A percentile compares a stretch with the other conserved stretches of the same genome.
Conservation (phyloP, 148 eudicot species). For the Vaccinium corymbosum region DNA sequence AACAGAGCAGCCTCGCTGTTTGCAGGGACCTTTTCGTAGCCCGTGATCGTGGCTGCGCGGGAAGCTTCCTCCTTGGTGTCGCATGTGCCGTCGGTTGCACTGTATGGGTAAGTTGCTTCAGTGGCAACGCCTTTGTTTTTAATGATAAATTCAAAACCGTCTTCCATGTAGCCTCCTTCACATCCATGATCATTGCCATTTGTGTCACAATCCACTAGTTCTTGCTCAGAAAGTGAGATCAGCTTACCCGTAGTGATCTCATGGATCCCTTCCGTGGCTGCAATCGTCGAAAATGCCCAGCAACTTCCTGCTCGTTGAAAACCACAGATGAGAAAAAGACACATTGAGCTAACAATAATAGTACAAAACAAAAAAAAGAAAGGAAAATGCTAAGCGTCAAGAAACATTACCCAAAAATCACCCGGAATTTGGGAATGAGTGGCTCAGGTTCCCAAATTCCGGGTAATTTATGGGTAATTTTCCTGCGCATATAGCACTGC, state of each 20-base stretch:
- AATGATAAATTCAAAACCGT: background rate
- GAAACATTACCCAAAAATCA: too few species aligned
- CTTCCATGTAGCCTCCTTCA: conserved; percentile 1
- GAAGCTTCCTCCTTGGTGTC: background rate
- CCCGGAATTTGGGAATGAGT: too few species aligned
- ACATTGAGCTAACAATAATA: too few species aligned
- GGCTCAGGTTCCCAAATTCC: too few species aligned
- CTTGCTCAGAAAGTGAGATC: background rate
- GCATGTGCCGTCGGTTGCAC: background rate
- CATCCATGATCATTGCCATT: background rate
- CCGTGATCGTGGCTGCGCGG: background rate
- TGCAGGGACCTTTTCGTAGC: conserved; percentile 1
- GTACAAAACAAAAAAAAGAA: too few species aligned
- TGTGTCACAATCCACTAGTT: background rate
- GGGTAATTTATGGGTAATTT: too few species aligned
- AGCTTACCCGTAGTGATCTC: background rate
- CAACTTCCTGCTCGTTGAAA: background rate
- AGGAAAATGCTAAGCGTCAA: too few species aligned
- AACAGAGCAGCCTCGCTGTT: background rate
- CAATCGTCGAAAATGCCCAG: background rate
- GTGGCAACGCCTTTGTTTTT: background rate
- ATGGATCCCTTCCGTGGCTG: background rate
- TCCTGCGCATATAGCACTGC: too few species aligned
- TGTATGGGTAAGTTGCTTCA: background rate
- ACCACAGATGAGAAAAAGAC: too few species aligned